Base-by-base conservation (phyloP, 495 filamentous ascomycete genomes). In the Penicillium coprophilum region DNA sequence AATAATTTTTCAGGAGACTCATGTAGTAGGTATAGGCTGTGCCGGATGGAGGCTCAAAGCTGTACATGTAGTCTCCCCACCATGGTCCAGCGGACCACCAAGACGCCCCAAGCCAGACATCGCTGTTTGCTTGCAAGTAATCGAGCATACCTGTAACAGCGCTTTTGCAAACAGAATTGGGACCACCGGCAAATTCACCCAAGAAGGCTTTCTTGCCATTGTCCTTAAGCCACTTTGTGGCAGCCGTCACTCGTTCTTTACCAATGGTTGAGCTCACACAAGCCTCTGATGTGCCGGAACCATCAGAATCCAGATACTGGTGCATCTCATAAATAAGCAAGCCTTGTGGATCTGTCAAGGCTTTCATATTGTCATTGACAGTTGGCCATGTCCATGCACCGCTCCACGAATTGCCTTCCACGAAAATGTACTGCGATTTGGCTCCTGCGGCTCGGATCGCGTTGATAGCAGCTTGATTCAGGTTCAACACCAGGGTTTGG, bases 391-490 rank as follows among this genome's bases (percentile, higher is more conserved):
- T 77, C 80, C 80, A 82, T 20, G 80, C 80, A 10, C 85, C 85
- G 11, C 78, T 78, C 73, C 77, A 89, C 19, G 80, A 74, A 75
- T 88, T 88, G 55, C 86, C 86, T 64, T 88, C 85, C 45, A 80
- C 80, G 48, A 86, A 84, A 64, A 89, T 89, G 66, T 85, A 85
- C 68, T 88, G 85, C 5, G 70, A 76, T 2, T 77, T 87, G 19
- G 86, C 86, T 15, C 84, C 84, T 36, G 83, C 80, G 11, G 71
- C 77, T 49, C 86, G 83, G 68, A 89, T 87, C 56, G 76, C 82
- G 63, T 85, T 73, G 66, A 89, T 87, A 57, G 86, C 85, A 27
- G 83, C 86, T 69, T 89, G 86, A 76, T 88, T 88, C 45, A 88
- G 80, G 58, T 82, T 66, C 43, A 85, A 74, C 44, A 88, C 86